A percentile compares a stretch with the other conserved stretches of the same genome.
These are phyloP conservation scores for Naganishia liquefaciens DNA, from an alignment of 1,284 basidiomycete genomes.

Conservation along the genomic window DNA sequence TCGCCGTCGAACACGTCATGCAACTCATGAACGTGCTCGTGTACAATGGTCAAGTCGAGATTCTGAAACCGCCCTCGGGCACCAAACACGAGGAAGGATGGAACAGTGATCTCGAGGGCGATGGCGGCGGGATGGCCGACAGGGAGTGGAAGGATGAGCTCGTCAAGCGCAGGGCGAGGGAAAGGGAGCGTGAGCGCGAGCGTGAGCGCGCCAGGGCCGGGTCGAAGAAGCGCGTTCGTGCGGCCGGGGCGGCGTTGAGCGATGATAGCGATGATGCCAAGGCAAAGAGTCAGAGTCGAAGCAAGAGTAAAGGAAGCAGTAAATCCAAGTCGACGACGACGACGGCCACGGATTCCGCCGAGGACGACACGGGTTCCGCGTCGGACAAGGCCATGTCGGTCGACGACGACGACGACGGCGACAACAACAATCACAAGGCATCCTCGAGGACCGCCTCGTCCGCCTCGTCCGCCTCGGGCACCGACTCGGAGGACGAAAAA, in stretches of 20 bases:
- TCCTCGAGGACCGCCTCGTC: no score
- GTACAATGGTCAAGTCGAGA: constrained; percentile 51
- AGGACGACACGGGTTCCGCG: no score
- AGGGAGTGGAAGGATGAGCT: constrained; percentile 36
- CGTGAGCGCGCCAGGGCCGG: constrained; percentile 31
- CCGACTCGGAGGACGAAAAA: constrained; percentile 25
- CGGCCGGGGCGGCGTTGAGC: constrained; percentile 14
- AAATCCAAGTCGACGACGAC: constrained; percentile 22
- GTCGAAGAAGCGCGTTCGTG: constrained; percentile 32
- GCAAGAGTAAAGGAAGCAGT: constrained; percentile 15
- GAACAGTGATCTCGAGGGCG: constrained; percentile 33
- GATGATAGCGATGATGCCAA: constrained; percentile 26
- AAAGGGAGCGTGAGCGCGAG: constrained; percentile 28
- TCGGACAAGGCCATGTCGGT: constrained; percentile 6
- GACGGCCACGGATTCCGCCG: constrained; percentile 2
- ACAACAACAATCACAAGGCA: no score
- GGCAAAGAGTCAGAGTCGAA: constrained; percentile 27
- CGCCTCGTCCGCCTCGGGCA: constrained; percentile 1
- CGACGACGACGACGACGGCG: constrained; percentile 5
- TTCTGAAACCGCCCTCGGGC: constrained; percentile 49
- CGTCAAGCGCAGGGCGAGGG: constrained; percentile 18
- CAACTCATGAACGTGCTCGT: constrained; percentile 52
- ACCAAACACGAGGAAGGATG: constrained; percentile 34
- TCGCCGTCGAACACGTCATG: constrained; percentile 52
- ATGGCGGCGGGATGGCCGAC: constrained; percentile 33